Evolutionary conservation across 2,329 filamentous ascomycete species (phyloP).

Genomic region (Triangularia setosa): DNA sequence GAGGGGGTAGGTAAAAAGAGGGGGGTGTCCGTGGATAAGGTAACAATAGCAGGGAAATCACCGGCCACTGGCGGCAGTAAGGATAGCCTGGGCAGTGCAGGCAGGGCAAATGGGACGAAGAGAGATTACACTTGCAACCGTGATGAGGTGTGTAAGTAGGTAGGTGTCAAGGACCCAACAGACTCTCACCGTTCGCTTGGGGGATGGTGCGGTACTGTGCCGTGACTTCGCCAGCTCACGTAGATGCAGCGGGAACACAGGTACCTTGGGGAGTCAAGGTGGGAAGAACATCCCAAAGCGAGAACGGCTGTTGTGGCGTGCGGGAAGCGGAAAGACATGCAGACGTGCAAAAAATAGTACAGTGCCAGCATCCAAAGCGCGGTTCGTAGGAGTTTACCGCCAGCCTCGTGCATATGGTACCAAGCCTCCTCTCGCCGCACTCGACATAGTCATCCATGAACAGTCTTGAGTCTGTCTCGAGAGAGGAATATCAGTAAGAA

Average conservation of each 20-base stretch:
- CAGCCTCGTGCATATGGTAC: slow-evolving; percentile 19
- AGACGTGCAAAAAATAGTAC: slow-evolving; percentile 26
- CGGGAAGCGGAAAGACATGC: slow-evolving; percentile 19
- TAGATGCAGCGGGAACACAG: slow-evolving; percentile 5
- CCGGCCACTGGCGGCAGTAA: neutral
- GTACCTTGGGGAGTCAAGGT: slow-evolving; percentile 5
- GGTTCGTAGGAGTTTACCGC: slow-evolving; percentile 22
- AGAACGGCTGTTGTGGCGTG: slow-evolving; percentile 17
- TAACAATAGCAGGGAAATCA: neutral
- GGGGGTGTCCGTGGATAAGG: neutral
- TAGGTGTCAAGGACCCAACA: neutral
- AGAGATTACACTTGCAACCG: slow-evolving; percentile 7
- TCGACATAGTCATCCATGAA: neutral
- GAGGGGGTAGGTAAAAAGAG: neutral
- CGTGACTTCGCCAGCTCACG: slow-evolving; percentile 16
- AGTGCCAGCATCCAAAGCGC: slow-evolving; percentile 16
- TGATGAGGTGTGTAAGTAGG: neutral
- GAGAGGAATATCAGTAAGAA: neutral
- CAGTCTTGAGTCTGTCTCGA: neutral
- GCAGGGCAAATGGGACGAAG: slow-evolving; percentile 1
- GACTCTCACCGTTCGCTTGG: slow-evolving; percentile 12
- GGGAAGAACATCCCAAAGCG: slow-evolving; percentile 15
- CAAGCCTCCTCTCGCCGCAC: slow-evolving; percentile 25
- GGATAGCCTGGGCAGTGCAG: neutral
- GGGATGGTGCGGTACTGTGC: slow-evolving; percentile 20